Conservation (phyloP, 2,329 filamentous ascomycete species). For the Verticillium isaacii region DNA sequence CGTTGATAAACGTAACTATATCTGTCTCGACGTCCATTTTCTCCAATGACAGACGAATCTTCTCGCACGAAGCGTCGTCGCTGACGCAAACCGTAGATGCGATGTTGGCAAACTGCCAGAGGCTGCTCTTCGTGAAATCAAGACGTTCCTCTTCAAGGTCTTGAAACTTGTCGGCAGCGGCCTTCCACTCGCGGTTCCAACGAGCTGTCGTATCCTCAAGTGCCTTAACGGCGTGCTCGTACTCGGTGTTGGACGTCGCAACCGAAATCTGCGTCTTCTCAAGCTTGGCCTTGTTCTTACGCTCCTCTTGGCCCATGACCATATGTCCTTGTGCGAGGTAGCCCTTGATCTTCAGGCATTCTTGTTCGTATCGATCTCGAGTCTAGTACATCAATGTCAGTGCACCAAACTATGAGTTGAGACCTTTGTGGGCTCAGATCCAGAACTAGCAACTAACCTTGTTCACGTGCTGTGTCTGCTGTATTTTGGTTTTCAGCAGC, state of each 20-base stretch:
- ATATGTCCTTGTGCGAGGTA: conserved; percentile 98
- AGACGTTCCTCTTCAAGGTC: conserved; percentile 95
- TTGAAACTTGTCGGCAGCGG: conserved; percentile 97
- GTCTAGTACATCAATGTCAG: conserved; percentile 44
- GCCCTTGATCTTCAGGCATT: conserved; percentile 96
- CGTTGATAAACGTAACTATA: conserved; percentile 82
- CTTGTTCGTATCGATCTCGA: conserved; percentile 92
- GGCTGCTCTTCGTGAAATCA: conserved; percentile 94
- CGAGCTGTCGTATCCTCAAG: conserved; percentile 91
- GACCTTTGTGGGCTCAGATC: no score
- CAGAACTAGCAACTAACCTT: conserved; percentile 54
- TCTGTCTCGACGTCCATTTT: conserved; percentile 97
- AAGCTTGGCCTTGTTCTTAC: conserved; percentile 97
- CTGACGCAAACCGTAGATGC: conserved; percentile 96
- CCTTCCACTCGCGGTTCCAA: conserved; percentile 99
- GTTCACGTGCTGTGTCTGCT: conserved; percentile 86
- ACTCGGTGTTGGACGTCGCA: conserved; percentile 85
- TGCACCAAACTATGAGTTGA: no score
- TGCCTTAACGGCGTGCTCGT: conserved; percentile 87
- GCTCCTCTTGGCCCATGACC: conserved; percentile 99
- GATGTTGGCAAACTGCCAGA: conserved; percentile 98
- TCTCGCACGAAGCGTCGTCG: conserved; percentile 94
- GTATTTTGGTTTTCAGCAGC: conserved; percentile 84
- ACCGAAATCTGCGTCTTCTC: conserved; percentile 98
- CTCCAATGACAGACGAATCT: conserved; percentile 87